A percentile compares a stretch with the other conserved stretches of the same genome.
Evolutionary conservation across 441 rosid genomes (phyloP).

Genomic region (Kokia cookei): DNA sequence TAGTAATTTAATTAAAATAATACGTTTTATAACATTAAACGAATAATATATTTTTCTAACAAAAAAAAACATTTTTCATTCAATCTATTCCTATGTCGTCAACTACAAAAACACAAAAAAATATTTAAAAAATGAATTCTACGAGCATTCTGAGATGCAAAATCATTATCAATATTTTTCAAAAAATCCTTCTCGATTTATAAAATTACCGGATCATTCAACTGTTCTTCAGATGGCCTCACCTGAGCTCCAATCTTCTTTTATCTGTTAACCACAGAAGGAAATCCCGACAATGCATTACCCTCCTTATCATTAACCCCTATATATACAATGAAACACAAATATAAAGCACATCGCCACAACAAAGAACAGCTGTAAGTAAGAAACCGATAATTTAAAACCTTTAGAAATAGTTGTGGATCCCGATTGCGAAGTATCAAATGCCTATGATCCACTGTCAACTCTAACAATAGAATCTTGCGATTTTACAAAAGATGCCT

Average conservation of each 20-base stretch:
- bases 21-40: too few species aligned
- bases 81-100: too few species aligned
- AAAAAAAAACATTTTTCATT: too few species aligned
- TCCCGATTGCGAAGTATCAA: slow-evolving; percentile 38
- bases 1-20: too few species aligned
- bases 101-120: too few species aligned
- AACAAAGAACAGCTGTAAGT: neutral
- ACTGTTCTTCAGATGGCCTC: slow-evolving; percentile 3
- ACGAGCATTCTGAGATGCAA: too few species aligned
- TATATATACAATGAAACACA: slow-evolving; percentile 16
- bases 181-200: too few species aligned
- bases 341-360: neutral
- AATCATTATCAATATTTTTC: too few species aligned
- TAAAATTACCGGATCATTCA: too few species aligned
- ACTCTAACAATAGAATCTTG: slow-evolving; percentile 51
- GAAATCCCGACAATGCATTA: slow-evolving; percentile 20
- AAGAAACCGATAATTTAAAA: slow-evolving; percentile 18
- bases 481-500: slow-evolving; percentile 60
- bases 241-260: slow-evolving; percentile 29
- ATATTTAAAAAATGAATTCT: too few species aligned
- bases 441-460: slow-evolving; percentile 47
- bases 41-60: too few species aligned
- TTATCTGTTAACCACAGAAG: slow-evolving; percentile 26
- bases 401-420: slow-evolving; percentile 65
- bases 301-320: slow-evolving; percentile 38